Conservation (phyloP, 2,329 filamentous ascomycete species). For the Scedosporium boydii region DNA sequence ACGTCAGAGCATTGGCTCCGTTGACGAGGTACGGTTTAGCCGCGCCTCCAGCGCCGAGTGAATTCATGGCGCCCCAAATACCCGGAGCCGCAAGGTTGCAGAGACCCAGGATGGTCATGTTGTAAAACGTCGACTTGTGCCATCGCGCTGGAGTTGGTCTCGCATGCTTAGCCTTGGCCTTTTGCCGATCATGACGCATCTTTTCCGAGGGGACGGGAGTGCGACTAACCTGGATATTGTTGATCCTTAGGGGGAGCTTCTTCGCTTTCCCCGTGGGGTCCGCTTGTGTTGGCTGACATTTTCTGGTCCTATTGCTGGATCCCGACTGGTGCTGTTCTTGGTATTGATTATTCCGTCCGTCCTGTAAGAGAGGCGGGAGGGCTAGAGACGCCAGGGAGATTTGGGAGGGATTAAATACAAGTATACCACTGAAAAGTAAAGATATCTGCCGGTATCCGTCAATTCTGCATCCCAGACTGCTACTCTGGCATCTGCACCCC, state of each 20-base stretch:
- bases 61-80: constrained; percentile 68
- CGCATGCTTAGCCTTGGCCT: neutral
- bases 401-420: too few relatives aligned
- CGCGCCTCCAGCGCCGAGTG: constrained; percentile 58
- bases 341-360: too few relatives aligned
- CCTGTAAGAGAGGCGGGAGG: too few relatives aligned
- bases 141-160: constrained; percentile 24
- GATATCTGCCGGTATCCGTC: too few relatives aligned
- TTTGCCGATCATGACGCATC: neutral
- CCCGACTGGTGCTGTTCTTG: too few relatives aligned
- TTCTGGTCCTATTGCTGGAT: neutral
- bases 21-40: constrained; percentile 56
- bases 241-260: neutral
- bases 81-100: constrained; percentile 63
- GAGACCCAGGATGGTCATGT: constrained; percentile 60
- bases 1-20: constrained; percentile 60
- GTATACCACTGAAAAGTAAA: too few relatives aligned
- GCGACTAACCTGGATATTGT: neutral
- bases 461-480: too few relatives aligned
- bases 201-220: too few relatives aligned
- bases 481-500: too few relatives aligned
- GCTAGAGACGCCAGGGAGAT: too few relatives aligned
- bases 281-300: neutral
- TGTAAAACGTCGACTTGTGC: constrained; percentile 64
- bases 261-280: neutral